Evolutionary conservation across 1,139 yeast genomes (phyloP).

Genomic region (Pichia sp.): DNA sequence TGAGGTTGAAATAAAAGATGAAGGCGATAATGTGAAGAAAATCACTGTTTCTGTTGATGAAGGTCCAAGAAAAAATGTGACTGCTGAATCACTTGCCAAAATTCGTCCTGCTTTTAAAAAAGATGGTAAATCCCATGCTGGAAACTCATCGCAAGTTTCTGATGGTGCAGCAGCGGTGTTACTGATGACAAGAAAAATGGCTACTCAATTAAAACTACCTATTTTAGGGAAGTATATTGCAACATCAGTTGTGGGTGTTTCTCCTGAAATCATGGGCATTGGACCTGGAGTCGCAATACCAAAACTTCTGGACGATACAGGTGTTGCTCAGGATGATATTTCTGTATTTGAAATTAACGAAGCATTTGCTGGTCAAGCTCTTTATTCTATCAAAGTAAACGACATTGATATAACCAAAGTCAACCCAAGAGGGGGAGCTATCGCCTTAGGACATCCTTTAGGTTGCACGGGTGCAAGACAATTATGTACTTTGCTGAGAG

Average conservation of each 20-base stretch:
- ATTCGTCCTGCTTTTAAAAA: slow-evolving; percentile 82
- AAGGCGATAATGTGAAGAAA: slow-evolving; percentile 25
- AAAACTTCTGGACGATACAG: slow-evolving; percentile 56
- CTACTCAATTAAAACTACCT: slow-evolving; percentile 62
- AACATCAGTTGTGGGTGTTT: slow-evolving; percentile 78
- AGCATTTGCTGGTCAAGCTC: slow-evolving; percentile 93
- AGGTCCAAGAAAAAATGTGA: slow-evolving; percentile 86
- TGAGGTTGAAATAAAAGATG: slow-evolving; percentile 38
- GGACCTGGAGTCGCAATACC: slow-evolving; percentile 97
- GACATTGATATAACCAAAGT: slow-evolving; percentile 66
- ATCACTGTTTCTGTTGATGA: slow-evolving; percentile 66
- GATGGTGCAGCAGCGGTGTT: slow-evolving; percentile 94
- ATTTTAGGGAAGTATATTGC: slow-evolving; percentile 69
- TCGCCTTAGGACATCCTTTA: slow-evolving; percentile 92
- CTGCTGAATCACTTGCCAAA: slow-evolving; percentile 64
- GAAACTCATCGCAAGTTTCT: slow-evolving; percentile 90
- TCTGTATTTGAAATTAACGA: slow-evolving; percentile 83
- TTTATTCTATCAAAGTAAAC: slow-evolving; percentile 60
- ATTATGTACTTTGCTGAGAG: slow-evolving; percentile 77
- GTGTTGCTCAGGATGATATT: slow-evolving; percentile 57
- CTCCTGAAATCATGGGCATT: slow-evolving; percentile 95
- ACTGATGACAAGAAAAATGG: slow-evolving; percentile 81
- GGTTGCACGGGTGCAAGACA: slow-evolving; percentile 97
- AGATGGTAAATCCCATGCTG: slow-evolving; percentile 86
- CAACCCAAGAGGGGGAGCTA: slow-evolving; percentile 93